Conservation (phyloP, 345 rosid species). For the Populus ilicifolia region DNA sequence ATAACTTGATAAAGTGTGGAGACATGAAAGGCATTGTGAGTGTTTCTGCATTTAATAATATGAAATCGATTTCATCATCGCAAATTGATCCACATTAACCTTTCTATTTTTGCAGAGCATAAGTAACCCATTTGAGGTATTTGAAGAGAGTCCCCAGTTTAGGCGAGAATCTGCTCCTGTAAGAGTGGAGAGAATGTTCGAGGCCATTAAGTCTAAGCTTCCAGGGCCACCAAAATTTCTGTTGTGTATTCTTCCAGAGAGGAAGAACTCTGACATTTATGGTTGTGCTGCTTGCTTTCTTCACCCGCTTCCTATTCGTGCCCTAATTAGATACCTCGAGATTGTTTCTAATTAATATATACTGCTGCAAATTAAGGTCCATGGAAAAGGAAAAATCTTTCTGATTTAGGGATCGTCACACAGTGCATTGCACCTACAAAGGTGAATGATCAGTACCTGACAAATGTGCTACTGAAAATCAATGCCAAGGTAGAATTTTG, state of each 20-base stretch:
- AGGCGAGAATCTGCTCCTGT: constrained; percentile 44
- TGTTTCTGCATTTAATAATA: neutral
- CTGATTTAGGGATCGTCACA: constrained; percentile 67
- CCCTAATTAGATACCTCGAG: too few species aligned
- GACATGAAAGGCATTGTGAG: constrained; percentile 76
- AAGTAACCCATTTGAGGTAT: constrained; percentile 34
- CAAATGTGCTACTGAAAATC: constrained; percentile 74
- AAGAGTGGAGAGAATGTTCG: constrained; percentile 79
- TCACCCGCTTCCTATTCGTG: neutral
- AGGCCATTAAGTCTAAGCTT: constrained; percentile 46
- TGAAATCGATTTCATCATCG: neutral
- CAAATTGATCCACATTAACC: neutral
- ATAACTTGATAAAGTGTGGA: constrained; percentile 59
- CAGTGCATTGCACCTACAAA: constrained; percentile 74
- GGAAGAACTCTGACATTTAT: constrained; percentile 68
- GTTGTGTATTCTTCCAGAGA: constrained; percentile 71
- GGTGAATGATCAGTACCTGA: constrained; percentile 76
- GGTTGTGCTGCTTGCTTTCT: constrained; percentile 31
- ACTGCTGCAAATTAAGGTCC: constrained; percentile 45
- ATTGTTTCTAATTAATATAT: neutral
- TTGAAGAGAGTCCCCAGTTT: constrained; percentile 45
- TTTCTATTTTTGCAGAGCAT: neutral
- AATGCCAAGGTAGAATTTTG: constrained; percentile 63
- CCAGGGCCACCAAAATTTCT: constrained; percentile 64
- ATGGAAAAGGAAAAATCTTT: constrained; percentile 69